A percentile compares a stretch with the other conserved stretches of the same genome.
Conservation (phyloP, 2,329 filamentous ascomycete genomes). For the Xylariaceae sp. region DNA sequence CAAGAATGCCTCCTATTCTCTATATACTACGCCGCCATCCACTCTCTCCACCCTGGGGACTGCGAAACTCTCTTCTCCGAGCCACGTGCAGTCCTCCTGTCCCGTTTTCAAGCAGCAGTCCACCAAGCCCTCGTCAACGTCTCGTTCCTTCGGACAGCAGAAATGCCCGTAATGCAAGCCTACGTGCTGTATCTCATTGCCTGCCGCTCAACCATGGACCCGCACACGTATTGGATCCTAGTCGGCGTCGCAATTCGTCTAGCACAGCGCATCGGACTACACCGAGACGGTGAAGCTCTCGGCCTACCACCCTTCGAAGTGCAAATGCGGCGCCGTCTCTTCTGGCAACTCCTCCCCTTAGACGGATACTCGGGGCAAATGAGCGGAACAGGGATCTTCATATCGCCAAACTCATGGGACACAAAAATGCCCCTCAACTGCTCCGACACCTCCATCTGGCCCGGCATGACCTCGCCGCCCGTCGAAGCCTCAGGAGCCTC, state of each 20-base stretch:
- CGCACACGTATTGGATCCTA: conserved; percentile 48
- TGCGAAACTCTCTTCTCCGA: conserved; percentile 23
- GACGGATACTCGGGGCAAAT: conserved; percentile 25
- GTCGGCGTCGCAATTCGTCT: conserved; percentile 49
- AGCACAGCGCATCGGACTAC: conserved; percentile 50
- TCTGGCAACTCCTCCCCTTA: conserved; percentile 50
- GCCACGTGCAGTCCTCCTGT: conserved; percentile 20
- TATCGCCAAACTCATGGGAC: conserved; percentile 25
- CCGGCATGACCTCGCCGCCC: conserved; percentile 33
- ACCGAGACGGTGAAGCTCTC: conserved; percentile 40
- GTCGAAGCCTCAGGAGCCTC: conserved; percentile 27
- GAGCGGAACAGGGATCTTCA: conserved; percentile 20
- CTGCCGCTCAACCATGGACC: conserved; percentile 38
- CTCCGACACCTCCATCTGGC: conserved; percentile 36
- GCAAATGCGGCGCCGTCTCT: conserved; percentile 51
- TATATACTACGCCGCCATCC: conserved; percentile 38
- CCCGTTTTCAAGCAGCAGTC: conserved; percentile 38
- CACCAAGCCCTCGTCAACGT: conserved; percentile 48
- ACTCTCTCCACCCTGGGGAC: conserved; percentile 39
- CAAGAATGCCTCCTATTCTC: conserved; percentile 41
- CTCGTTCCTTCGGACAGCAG: conserved; percentile 47
- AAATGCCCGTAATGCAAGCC: conserved; percentile 51
- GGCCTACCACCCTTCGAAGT: conserved; percentile 41
- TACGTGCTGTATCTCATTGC: conserved; percentile 44
- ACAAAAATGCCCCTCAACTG: conserved; percentile 34